These are phyloP conservation scores for Trichoderma cornu-damae DNA, from an alignment of 2,329 filamentous ascomycete species.

Conservation along the genomic window DNA sequence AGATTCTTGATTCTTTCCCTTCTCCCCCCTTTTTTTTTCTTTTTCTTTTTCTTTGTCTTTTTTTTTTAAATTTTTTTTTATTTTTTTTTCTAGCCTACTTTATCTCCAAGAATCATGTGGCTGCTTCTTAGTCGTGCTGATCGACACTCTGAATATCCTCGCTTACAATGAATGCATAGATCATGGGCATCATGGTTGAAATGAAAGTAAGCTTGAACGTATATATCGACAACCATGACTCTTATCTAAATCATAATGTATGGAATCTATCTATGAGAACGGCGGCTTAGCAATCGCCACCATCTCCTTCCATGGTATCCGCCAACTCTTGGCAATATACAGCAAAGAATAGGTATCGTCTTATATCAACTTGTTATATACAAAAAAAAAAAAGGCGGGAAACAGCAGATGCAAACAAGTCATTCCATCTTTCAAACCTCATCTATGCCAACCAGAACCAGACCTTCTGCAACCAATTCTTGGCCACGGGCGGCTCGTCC, in stretches of 20 bases:
- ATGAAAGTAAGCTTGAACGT: background rate
- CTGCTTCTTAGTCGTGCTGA: background rate
- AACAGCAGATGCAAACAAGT: background rate
- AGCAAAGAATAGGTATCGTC: background rate
- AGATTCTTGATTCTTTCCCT: too few relatives aligned
- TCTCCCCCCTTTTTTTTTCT: too few relatives aligned
- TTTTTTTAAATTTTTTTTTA: too few relatives aligned
- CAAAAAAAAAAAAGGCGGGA: background rate
- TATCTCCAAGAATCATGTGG: too few relatives aligned
- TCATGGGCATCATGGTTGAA: background rate
- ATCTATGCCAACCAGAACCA: constrained; percentile 54
- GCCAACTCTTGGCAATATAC: background rate
- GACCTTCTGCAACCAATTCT: constrained; percentile 46
- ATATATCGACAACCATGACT: background rate
- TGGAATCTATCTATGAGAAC: background rate
- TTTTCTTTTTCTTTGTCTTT: too few relatives aligned
- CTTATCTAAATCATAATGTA: background rate
- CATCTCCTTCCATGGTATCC: too few relatives aligned
- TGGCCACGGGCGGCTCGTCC: constrained; percentile 44
- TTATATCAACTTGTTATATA: background rate
- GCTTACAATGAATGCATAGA: background rate
- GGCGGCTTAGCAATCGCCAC: background rate
- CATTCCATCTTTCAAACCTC: too few relatives aligned
- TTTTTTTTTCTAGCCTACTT: too few relatives aligned
- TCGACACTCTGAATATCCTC: background rate